Conservation (phyloP, 192 early-diverging fungal species). For the Chytriomyces hyalinus region DNA sequence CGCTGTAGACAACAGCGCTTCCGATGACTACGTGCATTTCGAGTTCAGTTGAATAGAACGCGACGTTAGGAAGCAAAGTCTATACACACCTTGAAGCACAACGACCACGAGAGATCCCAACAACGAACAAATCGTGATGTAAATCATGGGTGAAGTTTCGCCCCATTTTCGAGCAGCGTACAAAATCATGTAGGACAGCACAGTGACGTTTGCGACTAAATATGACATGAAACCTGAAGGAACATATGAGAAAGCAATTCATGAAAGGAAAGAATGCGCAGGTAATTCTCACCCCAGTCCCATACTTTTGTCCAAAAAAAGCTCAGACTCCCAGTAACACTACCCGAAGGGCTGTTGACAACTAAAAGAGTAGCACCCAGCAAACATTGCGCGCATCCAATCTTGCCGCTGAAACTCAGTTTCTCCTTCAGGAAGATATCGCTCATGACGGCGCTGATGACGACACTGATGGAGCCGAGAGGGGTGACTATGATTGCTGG, state of each 20-base stretch:
- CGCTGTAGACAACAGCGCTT: slow-evolving; percentile 60
- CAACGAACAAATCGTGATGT: slow-evolving; percentile 61
- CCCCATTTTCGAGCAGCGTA: slow-evolving; percentile 64
- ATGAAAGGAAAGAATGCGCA: neutral
- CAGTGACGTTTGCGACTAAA: slow-evolving; percentile 46
- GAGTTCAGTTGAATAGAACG: neutral
- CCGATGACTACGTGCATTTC: slow-evolving; percentile 53
- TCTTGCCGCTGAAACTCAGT: slow-evolving; percentile 61
- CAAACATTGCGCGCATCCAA: slow-evolving; percentile 69
- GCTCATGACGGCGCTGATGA: slow-evolving; percentile 72
- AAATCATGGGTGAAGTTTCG: slow-evolving; percentile 55
- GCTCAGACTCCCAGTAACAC: slow-evolving; percentile 44
- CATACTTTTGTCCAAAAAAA: slow-evolving; percentile 58
- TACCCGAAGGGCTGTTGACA: slow-evolving; percentile 50
- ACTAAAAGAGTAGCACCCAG: slow-evolving; percentile 61
- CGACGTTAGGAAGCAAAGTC: neutral
- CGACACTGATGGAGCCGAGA: slow-evolving; percentile 87
- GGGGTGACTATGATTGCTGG: slow-evolving; percentile 95
- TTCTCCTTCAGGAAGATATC: slow-evolving; percentile 65
- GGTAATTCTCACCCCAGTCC: slow-evolving; percentile 33
- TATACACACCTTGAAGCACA: slow-evolving; percentile 54
- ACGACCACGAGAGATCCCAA: slow-evolving; percentile 70
- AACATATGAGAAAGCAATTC: slow-evolving; percentile 16
- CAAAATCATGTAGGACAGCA: slow-evolving; percentile 52
- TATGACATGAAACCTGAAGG: slow-evolving; percentile 51